phyloP scores from a whole-genome alignment of 2,329 filamentous ascomycete species.

The Phaeophleospora eucalypticola region DNA sequence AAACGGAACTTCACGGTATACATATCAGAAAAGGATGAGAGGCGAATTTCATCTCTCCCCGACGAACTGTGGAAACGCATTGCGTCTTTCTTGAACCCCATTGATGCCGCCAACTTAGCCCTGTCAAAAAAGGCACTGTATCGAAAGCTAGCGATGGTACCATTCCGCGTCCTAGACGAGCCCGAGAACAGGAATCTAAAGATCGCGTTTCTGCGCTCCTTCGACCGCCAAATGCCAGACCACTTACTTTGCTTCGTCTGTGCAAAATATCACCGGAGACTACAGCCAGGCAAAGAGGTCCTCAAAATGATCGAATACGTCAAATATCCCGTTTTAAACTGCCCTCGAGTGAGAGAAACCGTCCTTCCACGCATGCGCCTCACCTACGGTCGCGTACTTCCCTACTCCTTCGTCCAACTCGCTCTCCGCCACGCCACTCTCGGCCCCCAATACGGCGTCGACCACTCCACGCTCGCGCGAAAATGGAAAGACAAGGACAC shows the following conservation, averaged over 20 bases:
- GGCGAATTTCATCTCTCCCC: conserved; percentile 44
- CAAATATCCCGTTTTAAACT: conserved; percentile 55
- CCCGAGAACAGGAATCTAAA: conserved; percentile 46
- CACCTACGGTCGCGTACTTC: conserved; percentile 52
- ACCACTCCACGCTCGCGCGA: conserved; percentile 45
- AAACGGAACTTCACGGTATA: conserved; percentile 11
- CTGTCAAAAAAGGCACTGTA: conserved; percentile 48
- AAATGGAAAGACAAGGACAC: conserved; percentile 51
- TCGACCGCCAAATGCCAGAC: conserved; percentile 51
- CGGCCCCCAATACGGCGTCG: conserved; percentile 46
- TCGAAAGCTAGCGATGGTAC: conserved; percentile 38
- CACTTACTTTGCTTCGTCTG: conserved; percentile 60
- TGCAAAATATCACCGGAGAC: conserved; percentile 52
- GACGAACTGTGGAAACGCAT: conserved; percentile 46
- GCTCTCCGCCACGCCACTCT: conserved; percentile 48
- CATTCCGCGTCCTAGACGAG: conserved; percentile 38
- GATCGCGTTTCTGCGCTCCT: conserved; percentile 48
- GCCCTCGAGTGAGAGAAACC: conserved; percentile 51
- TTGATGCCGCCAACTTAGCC: conserved; percentile 49
- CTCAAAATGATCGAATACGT: conserved; percentile 49
- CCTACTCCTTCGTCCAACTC: conserved; percentile 58
- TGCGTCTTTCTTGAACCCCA: conserved; percentile 39
- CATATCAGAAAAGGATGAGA: conserved; percentile 33
- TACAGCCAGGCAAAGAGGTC: conserved; percentile 50
- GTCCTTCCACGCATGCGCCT: conserved; percentile 51